phyloP scores from a whole-genome alignment of 176 grass and related monocot genomes.

The Alopecurus myosuroides region DNA sequence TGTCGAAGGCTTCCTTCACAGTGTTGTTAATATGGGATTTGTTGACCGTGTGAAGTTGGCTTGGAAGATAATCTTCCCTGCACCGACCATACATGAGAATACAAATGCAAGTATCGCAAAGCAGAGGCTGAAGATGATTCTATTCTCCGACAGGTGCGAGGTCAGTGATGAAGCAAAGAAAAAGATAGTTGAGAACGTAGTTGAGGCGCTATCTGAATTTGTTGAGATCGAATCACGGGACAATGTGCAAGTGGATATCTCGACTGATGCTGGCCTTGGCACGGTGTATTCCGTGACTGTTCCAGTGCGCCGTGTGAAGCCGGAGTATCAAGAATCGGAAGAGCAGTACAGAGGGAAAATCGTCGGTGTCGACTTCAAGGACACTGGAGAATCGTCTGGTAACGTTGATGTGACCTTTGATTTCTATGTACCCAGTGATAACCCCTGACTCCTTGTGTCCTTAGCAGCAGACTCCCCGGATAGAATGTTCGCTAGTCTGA shows the following conservation, averaged over 20 bases:
- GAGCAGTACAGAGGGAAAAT: conserved; percentile 89
- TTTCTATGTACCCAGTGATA: conserved; percentile 76
- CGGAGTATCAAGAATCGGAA: conserved; percentile 88
- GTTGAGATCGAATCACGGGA: conserved; percentile 93
- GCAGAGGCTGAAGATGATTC: conserved; percentile 93
- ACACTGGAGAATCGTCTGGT: conserved; percentile 69
- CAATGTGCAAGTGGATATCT: conserved; percentile 88
- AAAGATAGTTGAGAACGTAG: conserved; percentile 74
- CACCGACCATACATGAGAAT: conserved; percentile 42
- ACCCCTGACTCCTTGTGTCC: conserved; percentile 24
- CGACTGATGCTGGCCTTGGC: conserved; percentile 73
- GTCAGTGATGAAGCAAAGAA: conserved; percentile 96
- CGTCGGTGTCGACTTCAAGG: conserved; percentile 73
- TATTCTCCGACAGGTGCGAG: conserved; percentile 90
- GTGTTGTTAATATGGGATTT: conserved; percentile 67
- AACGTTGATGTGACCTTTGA: conserved; percentile 82
- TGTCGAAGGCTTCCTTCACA: conserved; percentile 57
- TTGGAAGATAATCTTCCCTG: conserved; percentile 79
- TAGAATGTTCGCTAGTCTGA: conserved; percentile 23
- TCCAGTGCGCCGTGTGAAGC: conserved; percentile 73
- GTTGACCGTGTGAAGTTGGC: conserved; percentile 73
- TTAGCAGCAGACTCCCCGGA: neutral
- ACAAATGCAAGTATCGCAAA: conserved; percentile 93
- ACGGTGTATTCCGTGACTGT: conserved; percentile 85
- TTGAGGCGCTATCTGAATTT: conserved; percentile 73